Conservation (phyloP, 1,284 basidiomycete genomes). For the Golubevia pallescens region DNA sequence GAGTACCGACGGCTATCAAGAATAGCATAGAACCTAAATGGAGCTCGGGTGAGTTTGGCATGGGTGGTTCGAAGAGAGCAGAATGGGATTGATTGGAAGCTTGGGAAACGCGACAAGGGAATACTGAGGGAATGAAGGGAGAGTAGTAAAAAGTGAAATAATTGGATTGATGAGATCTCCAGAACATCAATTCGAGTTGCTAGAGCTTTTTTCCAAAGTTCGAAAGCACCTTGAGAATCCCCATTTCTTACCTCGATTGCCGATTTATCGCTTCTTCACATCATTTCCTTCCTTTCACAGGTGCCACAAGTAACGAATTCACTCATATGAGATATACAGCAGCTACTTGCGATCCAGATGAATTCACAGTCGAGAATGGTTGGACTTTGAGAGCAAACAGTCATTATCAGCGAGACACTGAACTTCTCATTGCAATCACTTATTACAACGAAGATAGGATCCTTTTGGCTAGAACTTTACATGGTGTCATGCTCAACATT, state of each 20-base stretch:
- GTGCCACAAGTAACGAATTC: conserved; percentile 52
- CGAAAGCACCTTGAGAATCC: no score
- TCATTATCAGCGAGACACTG: conserved; percentile 87
- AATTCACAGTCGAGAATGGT: conserved; percentile 78
- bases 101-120: conserved; percentile 17
- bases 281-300: conserved; percentile 69
- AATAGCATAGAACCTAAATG: conserved; percentile 54
- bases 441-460: conserved; percentile 93
- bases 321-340: conserved; percentile 66
- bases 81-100: not conserved
- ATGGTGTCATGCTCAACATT: conserved; percentile 88
- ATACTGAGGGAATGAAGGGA: conserved; percentile 4
- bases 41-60: conserved; percentile 18
- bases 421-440: conserved; percentile 74
- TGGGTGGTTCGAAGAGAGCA: no score
- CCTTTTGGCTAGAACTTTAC: conserved; percentile 66
- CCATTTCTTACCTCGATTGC: no score
- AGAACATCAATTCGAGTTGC: not conserved
- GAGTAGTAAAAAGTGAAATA: conserved; percentile 17
- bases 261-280: conserved; percentile 68
- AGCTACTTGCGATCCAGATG: conserved; percentile 92
- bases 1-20: conserved; percentile 55
- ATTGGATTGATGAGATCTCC: not conserved
- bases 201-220: no score
- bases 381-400: conserved; percentile 78